Evolutionary conservation across 2,329 filamentous ascomycete species (phyloP).

Genomic region (Aureobasidium sp.): DNA sequence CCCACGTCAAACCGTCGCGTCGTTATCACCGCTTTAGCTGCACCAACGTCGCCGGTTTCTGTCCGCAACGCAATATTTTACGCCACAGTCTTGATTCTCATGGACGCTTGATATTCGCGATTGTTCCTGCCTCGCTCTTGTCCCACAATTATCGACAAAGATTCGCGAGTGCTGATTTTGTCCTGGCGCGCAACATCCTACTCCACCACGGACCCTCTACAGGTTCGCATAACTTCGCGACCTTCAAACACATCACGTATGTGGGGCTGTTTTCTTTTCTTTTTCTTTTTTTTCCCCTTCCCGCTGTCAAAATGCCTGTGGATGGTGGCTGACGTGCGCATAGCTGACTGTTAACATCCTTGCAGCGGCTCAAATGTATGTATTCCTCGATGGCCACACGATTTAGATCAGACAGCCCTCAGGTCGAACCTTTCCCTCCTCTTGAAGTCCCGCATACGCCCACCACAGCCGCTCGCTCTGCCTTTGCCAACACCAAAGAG

Average conservation of each 20-base stretch:
- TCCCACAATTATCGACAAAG: conserved; percentile 2
- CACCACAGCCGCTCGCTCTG: conserved; percentile 23
- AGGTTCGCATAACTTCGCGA: not conserved
- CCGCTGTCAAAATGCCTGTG: not conserved
- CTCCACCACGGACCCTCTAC: not conserved
- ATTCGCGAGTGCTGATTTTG: not conserved
- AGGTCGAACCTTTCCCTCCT: conserved; percentile 33
- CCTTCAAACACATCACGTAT: not conserved
- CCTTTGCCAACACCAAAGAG: conserved; percentile 20
- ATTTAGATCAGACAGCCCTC: conserved; percentile 37
- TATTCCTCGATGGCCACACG: conserved; percentile 36
- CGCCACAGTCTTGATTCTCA: conserved; percentile 3
- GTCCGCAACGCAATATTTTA: not conserved
- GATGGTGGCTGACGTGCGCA: not conserved
- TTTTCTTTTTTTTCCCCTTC: not conserved
- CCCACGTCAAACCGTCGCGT: not conserved
- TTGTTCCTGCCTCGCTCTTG: not conserved
- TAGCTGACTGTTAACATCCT: conserved; percentile 15
- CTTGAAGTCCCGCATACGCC: conserved; percentile 35
- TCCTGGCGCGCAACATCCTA: not conserved
- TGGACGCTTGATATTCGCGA: conserved; percentile 6
- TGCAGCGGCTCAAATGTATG: conserved; percentile 14
- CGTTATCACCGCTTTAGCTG: not conserved
- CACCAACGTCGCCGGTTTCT: conserved; percentile 2
- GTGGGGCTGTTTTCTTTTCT: not conserved